Conservation (phyloP, 1,284 basidiomycete species). For the Rhodotorula glutinis region DNA sequence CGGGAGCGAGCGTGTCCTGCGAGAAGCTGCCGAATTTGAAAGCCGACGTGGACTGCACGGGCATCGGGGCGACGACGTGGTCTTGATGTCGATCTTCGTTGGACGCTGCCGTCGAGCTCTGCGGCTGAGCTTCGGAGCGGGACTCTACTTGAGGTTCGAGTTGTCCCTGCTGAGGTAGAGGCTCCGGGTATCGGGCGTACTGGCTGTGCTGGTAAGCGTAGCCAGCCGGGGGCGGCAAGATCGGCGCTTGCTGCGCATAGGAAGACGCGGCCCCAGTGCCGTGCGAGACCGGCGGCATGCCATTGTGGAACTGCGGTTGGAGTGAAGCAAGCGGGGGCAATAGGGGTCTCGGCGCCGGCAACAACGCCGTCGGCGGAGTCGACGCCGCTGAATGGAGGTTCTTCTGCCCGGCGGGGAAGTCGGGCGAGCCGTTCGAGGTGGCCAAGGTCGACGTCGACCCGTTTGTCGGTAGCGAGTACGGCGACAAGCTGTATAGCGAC, state of each 20-base stretch:
- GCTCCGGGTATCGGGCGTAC: no score
- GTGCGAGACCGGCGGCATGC: no score
- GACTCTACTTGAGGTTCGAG: no score
- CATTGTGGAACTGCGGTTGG: no score
- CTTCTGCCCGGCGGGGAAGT: not conserved
- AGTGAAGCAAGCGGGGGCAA: no score
- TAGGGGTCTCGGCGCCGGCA: no score
- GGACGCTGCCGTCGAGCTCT: not conserved
- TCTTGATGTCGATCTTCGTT: not conserved
- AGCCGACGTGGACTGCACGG: not conserved
- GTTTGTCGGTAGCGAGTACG: not conserved
- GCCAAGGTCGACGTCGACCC: not conserved
- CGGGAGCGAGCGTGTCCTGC: slow-evolving; percentile 19
- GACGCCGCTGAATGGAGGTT: not conserved
- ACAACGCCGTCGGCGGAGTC: not conserved
- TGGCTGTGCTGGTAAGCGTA: not conserved
- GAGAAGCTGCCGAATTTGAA: slow-evolving; percentile 13
- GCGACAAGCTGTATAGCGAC: not conserved
- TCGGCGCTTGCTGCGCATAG: not conserved
- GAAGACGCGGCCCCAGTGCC: no score
- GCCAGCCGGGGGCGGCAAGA: not conserved
- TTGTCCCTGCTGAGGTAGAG: no score
- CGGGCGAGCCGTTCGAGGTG: not conserved
- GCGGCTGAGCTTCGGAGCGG: no score
- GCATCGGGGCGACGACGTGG: not conserved